These are phyloP conservation scores for Pelargonium cotyledonis DNA, from an alignment of 441 rosid genomes.

Conservation along the genomic window DNA sequence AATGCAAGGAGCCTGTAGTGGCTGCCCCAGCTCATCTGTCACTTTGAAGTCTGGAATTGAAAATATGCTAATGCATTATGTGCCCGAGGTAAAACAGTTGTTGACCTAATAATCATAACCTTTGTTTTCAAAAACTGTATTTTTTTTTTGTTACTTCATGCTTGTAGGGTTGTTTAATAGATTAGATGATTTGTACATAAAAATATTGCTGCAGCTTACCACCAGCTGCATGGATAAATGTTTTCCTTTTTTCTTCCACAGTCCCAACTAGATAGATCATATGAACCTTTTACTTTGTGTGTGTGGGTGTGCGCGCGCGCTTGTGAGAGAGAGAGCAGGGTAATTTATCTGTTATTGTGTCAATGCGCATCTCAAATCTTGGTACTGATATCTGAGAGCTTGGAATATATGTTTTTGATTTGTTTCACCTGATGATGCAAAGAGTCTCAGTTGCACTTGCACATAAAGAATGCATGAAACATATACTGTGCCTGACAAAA, in stretches of 20 bases:
- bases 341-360: too few relatives aligned
- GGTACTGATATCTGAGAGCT: too few relatives aligned
- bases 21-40: conserved; percentile 96
- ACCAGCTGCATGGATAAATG: not conserved
- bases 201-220: not conserved
- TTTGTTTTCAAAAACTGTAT: not conserved
- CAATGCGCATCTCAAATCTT: not conserved
- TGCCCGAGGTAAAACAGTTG: conserved; percentile 63
- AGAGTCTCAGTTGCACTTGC: too few relatives aligned
- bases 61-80: conserved; percentile 96
- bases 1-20: conserved; percentile 99
- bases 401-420: too few relatives aligned
- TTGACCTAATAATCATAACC: not conserved
- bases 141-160: not conserved
- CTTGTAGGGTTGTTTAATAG: not conserved
- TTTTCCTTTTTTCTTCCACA: not conserved
- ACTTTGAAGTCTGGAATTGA: conserved; percentile 95
- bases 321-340: too few relatives aligned
- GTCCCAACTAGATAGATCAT: too few relatives aligned
- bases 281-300: too few relatives aligned
- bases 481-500: too few relatives aligned
- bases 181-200: not conserved
- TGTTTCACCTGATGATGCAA: too few relatives aligned
- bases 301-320: not conserved
- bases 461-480: too few relatives aligned